Base-by-base conservation (phyloP, 1,139 yeast species). In the Spathaspora sp. region DNA sequence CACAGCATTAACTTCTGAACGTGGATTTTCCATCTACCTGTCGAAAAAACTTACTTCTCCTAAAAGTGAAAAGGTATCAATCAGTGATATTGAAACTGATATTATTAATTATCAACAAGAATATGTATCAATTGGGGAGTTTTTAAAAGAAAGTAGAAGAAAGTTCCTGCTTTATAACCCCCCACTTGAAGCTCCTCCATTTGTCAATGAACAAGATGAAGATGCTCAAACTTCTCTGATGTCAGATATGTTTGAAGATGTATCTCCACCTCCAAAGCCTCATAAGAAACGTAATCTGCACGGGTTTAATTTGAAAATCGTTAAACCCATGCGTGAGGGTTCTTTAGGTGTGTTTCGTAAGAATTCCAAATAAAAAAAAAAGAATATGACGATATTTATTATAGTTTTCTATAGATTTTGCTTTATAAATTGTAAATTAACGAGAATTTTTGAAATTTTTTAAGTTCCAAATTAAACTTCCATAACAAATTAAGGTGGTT, bases 271-370 rank as follows among this genome's bases (percentile, higher is more conserved):
- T 29, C 9, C 31, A 24, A 34, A 24, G 41, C 23, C 24, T 20
- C 31, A 13, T 27, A 31, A 4, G 31, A 39, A 36, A 17, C 15
- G 26, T 18, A 26, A 18, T 17, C 43, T 16, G 24, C 33, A 69
- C 18, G 85, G 85, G 0, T 65, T 81, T 46, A 79, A 80, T 57
- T 62, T 81, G 47, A 67, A 82, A 49, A 84, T 85, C 18, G 82
- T 86, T 38, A 84, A 82, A 60, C 91, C 93, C 1, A 60, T 84
- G 49, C 69, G 86, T 43, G 88, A 88, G 1, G 86, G 86, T 13
- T 13, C 36, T 13, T 31, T 31, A 9, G 36, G 36, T 5, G 36
- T 31, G 9, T 31, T 31, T 23, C 18, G 4, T 2, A 31, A 31
- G 16, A 9, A 15, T 31, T 4, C 17, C 8, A 31, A 31, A 13